Evolutionary conservation across 2,329 filamentous ascomycete genomes (phyloP), one percentile per base, ranked within the genome.

Genomic region (Setomelanomma holmii): DNA sequence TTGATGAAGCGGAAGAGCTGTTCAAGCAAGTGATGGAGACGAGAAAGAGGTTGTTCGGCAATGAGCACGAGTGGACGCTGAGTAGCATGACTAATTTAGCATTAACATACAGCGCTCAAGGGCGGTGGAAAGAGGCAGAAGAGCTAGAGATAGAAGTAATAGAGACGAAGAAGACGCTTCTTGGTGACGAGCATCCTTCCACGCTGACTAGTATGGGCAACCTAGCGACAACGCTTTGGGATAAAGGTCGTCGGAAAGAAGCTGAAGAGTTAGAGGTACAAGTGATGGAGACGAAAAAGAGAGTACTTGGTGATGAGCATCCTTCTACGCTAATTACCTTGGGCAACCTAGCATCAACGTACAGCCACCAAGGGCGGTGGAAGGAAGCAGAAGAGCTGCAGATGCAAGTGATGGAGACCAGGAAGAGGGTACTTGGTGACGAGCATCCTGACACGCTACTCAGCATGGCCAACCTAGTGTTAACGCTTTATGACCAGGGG

Each of bases 21-120:
- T 24, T 36, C 17, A 24, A 53, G 21, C 49, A 59, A 48, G 56
- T 61, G 38, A 46, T 59, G 45, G 23, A 59, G 46, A 57, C 41
- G 30, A 53, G 12, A 19, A 54, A 60, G 24, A 30, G 24, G 12
- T 6, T 30, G 24, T n/a, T 36, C 16, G 34, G 34, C 16, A 17
- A 17, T n/a, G 33, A 57, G 30, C 51, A 58, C 47, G 55, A 49
- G 17, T 4, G 33, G 21, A 61, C 58, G 42, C 45, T 54, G 34
- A 22, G 10, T 5, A 53, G 51, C 38, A 54, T 54, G 16, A 19
- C 1, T 20, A 50, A 50, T 24, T 45, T 56, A 7, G 50, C 51
- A 27, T 22, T 14, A 20, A 49, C 43, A 42, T 36, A 39, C 36
- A 39, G n/a, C n/a, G n/a, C n/a, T n/a, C n/a, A n/a, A n/a, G n/a